Evolutionary conservation across 495 filamentous ascomycete species (phyloP).

Genomic region (Talaromyces trachyspermus): DNA sequence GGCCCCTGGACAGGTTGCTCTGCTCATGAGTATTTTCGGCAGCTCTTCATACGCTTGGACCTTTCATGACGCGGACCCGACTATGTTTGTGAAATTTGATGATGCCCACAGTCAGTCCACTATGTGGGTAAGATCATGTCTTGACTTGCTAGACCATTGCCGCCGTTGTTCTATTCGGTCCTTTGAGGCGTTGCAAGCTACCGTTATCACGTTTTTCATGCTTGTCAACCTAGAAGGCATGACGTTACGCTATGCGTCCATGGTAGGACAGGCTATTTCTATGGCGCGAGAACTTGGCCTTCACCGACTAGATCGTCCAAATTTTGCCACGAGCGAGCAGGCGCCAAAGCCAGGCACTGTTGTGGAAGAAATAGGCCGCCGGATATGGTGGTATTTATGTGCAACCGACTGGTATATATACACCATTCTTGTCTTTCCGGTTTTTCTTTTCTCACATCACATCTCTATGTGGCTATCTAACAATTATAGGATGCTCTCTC

Average conservation of each 20-base stretch:
- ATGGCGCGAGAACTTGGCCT: slow-evolving; percentile 32
- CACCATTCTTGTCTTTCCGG: neutral
- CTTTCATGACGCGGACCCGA: slow-evolving; percentile 11
- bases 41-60: slow-evolving; percentile 36
- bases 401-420: slow-evolving; percentile 36
- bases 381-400: slow-evolving; percentile 45
- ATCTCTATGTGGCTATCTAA: neutral
- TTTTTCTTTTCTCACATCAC: neutral
- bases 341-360: slow-evolving; percentile 14
- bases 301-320: slow-evolving; percentile 34
- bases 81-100: slow-evolving; percentile 22
- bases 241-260: slow-evolving; percentile 22
- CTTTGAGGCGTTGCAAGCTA: slow-evolving; percentile 39
- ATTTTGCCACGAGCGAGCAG: slow-evolving; percentile 9
- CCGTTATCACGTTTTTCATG: slow-evolving; percentile 31
- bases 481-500: slow-evolving; percentile 28
- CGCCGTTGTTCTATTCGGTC: slow-evolving; percentile 18
- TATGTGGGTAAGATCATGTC: slow-evolving; percentile 28
- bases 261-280: slow-evolving; percentile 24
- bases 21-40: slow-evolving; percentile 39
- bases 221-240: slow-evolving; percentile 34
- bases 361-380: slow-evolving; percentile 33
- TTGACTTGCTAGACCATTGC: slow-evolving; percentile 33
- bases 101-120: slow-evolving; percentile 23
- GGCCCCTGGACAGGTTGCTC: slow-evolving; percentile 23